phyloP scores from a whole-genome alignment of 331 rosid species.

The Stylosanthes scabra region DNA sequence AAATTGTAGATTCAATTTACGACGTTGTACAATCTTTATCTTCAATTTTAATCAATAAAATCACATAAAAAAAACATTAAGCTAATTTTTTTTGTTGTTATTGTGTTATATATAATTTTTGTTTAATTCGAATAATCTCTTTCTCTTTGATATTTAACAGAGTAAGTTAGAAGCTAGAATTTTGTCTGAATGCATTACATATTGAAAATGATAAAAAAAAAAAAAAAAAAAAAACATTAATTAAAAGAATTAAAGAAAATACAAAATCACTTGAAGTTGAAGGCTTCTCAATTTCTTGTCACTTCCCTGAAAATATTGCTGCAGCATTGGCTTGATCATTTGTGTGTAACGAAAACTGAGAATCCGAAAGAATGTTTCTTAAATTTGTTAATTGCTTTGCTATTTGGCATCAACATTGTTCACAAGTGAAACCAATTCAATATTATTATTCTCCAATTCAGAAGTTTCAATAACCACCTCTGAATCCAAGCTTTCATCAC shows the following conservation, averaged over 20 bases:
- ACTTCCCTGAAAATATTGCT: background rate
- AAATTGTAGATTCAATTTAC: too few relatives aligned
- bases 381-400: background rate
- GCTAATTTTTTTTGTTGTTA: too few relatives aligned
- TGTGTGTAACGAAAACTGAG: conserved; percentile 23
- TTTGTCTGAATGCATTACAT: background rate
- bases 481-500: conserved; percentile 41
- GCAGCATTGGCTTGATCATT: background rate
- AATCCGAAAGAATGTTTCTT: conserved; percentile 35
- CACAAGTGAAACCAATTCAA: conserved; percentile 83
- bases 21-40: too few relatives aligned
- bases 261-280: background rate
- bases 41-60: too few relatives aligned
- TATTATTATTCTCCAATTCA: conserved; percentile 54
- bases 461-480: conserved; percentile 52
- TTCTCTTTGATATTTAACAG: background rate
- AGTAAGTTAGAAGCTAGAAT: background rate
- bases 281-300: conserved; percentile 5
- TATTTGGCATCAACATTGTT: conserved; percentile 58
- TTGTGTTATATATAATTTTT: too few relatives aligned
- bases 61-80: too few relatives aligned
- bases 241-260: background rate
- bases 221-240: background rate
- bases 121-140: too few relatives aligned
- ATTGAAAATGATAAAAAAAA: background rate